Evolutionary conservation across 208 protist species (phyloP).

Genomic region (Leishmania major): DNA sequence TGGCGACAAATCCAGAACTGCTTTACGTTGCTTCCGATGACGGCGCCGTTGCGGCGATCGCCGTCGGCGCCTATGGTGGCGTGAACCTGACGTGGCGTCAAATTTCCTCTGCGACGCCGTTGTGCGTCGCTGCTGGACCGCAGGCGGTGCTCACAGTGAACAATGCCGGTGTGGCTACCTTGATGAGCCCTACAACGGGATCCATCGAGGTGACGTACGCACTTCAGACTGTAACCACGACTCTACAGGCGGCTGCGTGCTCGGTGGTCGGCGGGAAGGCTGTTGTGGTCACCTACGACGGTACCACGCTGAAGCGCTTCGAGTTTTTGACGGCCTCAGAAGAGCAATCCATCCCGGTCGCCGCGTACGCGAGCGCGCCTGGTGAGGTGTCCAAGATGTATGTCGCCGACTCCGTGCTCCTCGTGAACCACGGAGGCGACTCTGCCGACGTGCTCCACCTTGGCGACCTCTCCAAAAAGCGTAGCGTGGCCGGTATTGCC

Average conservation of each 20-base stretch:
- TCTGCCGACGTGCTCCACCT: conserved; percentile 19
- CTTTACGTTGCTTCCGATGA: conserved; percentile 62
- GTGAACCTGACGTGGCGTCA: conserved; percentile 67
- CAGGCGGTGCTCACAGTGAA: conserved; percentile 51
- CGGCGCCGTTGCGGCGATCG: conserved; percentile 74
- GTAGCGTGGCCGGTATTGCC: conserved; percentile 19
- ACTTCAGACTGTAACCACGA: conserved; percentile 7
- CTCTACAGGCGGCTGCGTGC: conserved; percentile 40
- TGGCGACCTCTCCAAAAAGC: conserved; percentile 18
- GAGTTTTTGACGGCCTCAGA: conserved; percentile 38
- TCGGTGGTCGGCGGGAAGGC: conserved; percentile 28
- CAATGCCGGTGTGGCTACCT: conserved; percentile 38
- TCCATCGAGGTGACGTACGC: conserved; percentile 61
- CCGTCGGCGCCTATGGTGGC: conserved; percentile 23
- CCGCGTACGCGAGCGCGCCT: conserved; percentile 1
- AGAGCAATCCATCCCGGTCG: conserved; percentile 35
- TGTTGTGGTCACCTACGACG: conserved; percentile 37
- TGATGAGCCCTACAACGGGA: conserved; percentile 59
- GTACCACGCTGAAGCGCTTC: conserved; percentile 35
- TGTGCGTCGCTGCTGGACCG: conserved; percentile 49
- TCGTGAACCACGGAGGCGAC: conserved; percentile 17
- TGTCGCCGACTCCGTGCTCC: conserved; percentile 15
- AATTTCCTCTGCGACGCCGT: conserved; percentile 45
- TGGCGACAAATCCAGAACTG: conserved; percentile 33
- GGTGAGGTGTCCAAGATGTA: conserved; percentile 24